A percentile compares a stretch with the other conserved stretches of the same genome.
Evolutionary conservation across 179 eudicot genomes (phyloP).

Genomic region (Amaranthus tricolor): DNA sequence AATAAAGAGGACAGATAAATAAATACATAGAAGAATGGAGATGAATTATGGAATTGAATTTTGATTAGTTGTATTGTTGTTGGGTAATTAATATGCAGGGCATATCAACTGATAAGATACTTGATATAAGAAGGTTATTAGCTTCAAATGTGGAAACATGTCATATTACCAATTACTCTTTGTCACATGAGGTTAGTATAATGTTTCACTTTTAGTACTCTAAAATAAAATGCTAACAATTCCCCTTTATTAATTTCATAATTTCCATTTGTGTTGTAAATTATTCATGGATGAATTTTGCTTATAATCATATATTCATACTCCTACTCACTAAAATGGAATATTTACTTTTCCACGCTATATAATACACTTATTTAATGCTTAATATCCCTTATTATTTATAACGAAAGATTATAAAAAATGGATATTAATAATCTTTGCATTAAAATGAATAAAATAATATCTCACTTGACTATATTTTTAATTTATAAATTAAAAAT

Average conservation of each 20-base stretch:
- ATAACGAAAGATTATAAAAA: too few relatives aligned
- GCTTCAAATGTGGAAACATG: conserved; percentile 84
- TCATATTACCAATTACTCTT: conserved; percentile 79
- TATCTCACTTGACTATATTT: too few relatives aligned
- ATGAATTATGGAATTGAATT: too few relatives aligned
- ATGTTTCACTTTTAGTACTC: neutral
- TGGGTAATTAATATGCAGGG: conserved; percentile 47
- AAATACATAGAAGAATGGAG: too few relatives aligned
- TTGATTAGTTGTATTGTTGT: neutral
- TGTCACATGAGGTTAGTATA: conserved; percentile 80
- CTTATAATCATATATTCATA: neutral
- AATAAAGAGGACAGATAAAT: too few relatives aligned
- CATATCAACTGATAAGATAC: conserved; percentile 83
- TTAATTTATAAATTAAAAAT: too few relatives aligned
- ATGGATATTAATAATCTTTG: too few relatives aligned
- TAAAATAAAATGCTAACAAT: neutral
- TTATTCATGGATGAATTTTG: too few relatives aligned
- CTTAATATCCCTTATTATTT: too few relatives aligned
- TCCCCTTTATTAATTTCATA: neutral
- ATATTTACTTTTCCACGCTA: too few relatives aligned
- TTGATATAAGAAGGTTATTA: conserved; percentile 78
- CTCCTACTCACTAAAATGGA: neutral
- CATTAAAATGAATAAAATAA: too few relatives aligned
- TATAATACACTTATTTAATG: too few relatives aligned
- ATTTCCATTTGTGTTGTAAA: neutral